Evolutionary conservation across 495 filamentous ascomycete genomes (phyloP).

Genomic region (Achaetomiella virescens): DNA sequence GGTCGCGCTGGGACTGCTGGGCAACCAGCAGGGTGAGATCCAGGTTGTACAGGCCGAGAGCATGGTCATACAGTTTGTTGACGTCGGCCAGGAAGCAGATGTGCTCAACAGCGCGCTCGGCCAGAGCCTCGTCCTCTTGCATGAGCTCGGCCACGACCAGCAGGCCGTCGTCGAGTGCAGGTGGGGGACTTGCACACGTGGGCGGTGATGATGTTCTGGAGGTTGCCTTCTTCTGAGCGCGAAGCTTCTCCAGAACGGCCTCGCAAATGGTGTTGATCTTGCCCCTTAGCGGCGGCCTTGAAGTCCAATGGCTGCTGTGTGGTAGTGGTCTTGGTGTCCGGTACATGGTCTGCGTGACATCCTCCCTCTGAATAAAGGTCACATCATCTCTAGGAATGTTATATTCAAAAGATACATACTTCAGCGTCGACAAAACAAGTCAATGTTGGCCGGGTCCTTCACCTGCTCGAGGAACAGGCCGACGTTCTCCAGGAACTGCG

Average conservation of each 20-base stretch:
- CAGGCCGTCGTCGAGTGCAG: slow-evolving; percentile 82
- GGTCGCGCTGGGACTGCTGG: slow-evolving; percentile 93
- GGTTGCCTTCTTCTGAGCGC: slow-evolving; percentile 56
- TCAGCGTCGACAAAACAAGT: slow-evolving; percentile 86
- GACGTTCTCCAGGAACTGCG: slow-evolving; percentile 73
- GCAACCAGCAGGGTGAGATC: slow-evolving; percentile 86
- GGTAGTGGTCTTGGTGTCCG: slow-evolving; percentile 59
- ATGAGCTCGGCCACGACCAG: slow-evolving; percentile 68
- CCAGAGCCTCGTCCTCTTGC: slow-evolving; percentile 58
- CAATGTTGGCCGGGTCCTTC: slow-evolving; percentile 76
- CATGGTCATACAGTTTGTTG: slow-evolving; percentile 85
- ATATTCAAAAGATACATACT: slow-evolving; percentile 44
- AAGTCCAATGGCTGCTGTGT: slow-evolving; percentile 11
- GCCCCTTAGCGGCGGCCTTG: slow-evolving; percentile 35
- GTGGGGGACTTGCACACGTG: slow-evolving; percentile 88
- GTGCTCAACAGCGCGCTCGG: slow-evolving; percentile 83
- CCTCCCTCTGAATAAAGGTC: slow-evolving; percentile 63
- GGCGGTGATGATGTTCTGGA: slow-evolving; percentile 91
- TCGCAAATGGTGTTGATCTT: slow-evolving; percentile 85
- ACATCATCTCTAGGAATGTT: neutral
- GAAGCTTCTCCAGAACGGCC: slow-evolving; percentile 66
- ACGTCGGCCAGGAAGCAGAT: slow-evolving; percentile 95
- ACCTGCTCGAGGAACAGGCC: slow-evolving; percentile 78
- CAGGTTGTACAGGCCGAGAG: slow-evolving; percentile 84
- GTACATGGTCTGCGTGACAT: slow-evolving; percentile 92